phyloP scores from a whole-genome alignment of 805 yeast genomes.

The Huiozyma sinensis region DNA sequence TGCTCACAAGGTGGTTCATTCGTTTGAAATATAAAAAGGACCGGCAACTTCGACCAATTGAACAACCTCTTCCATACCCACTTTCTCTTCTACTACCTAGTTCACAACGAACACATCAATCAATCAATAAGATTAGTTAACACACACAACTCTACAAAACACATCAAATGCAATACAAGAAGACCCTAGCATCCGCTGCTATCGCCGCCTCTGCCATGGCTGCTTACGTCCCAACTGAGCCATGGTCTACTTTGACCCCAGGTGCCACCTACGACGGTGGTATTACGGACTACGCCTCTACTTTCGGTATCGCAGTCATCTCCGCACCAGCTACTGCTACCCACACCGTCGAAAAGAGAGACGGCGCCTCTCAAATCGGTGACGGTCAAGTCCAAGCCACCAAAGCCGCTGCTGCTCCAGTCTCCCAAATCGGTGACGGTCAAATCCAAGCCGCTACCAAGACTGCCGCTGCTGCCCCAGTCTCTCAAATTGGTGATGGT shows the following conservation, averaged over 20 bases:
- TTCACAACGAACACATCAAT: background rate
- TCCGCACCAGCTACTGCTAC: slow-evolving; percentile 17
- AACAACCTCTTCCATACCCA: background rate
- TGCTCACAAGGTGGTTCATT: background rate
- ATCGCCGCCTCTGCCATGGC: slow-evolving; percentile 36
- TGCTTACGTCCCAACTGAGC: slow-evolving; percentile 51
- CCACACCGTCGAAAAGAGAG: slow-evolving; percentile 24
- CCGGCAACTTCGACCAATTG: background rate
- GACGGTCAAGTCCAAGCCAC: slow-evolving; percentile 45
- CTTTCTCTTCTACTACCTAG: background rate
- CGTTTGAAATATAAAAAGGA: no score
- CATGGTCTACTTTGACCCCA: slow-evolving; percentile 68
- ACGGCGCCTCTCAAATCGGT: slow-evolving; percentile 43
- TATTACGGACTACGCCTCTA: slow-evolving; percentile 40
- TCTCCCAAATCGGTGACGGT: slow-evolving; percentile 34
- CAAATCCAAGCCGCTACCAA: slow-evolving; percentile 29
- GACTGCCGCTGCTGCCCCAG: slow-evolving; percentile 26
- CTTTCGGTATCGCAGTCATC: slow-evolving; percentile 61
- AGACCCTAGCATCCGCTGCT: slow-evolving; percentile 18
- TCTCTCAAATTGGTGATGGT: slow-evolving; percentile 34
- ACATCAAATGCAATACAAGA: slow-evolving; percentile 15
- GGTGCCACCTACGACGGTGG: slow-evolving; percentile 43
- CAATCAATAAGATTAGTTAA: background rate
- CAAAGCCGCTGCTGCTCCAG: slow-evolving; percentile 20
- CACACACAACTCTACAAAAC: slow-evolving; percentile 1